Percentiles rank a stretch among this genome's conserved stretches.
These are phyloP conservation scores for Candida maesae DNA, from an alignment of 805 yeast species.

Conservation along the genomic window DNA sequence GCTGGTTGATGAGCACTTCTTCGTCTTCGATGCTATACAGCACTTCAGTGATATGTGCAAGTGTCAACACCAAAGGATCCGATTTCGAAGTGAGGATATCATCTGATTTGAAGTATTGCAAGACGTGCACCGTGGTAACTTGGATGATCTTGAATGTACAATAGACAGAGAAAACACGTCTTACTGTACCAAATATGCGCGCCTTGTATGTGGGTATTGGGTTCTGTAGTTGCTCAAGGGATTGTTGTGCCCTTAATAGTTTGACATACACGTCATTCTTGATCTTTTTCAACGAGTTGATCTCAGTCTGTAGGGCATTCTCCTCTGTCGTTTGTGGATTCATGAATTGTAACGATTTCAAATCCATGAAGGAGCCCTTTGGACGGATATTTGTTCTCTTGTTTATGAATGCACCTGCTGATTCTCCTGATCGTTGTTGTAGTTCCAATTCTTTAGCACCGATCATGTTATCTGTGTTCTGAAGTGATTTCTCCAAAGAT, in stretches of 20 bases:
- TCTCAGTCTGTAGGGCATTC: conserved; percentile 12
- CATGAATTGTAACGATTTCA: conserved; percentile 12
- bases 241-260: conserved; percentile 15
- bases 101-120: conserved; percentile 20
- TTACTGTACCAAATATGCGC: neutral
- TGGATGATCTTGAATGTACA: conserved; percentile 34
- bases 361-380: conserved; percentile 23
- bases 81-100: conserved; percentile 16
- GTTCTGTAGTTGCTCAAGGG: neutral
- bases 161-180: conserved; percentile 28
- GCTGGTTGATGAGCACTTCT: conserved; percentile 33
- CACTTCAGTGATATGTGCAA: conserved; percentile 32
- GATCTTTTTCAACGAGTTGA: conserved; percentile 20
- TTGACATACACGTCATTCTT: conserved; percentile 25
- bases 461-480: conserved; percentile 22
- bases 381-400: conserved; percentile 21
- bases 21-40: conserved; percentile 33
- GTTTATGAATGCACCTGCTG: conserved; percentile 2
- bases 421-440: neutral
- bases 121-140: conserved; percentile 28
- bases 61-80: conserved; percentile 38
- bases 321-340: conserved; percentile 1
- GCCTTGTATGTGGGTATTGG: neutral
- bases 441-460: conserved; percentile 15
- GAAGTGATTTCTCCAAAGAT: conserved; percentile 15